These are phyloP conservation scores for Fomitopsis pinicola DNA, from an alignment of 1,284 basidiomycete genomes.

Conservation along the genomic window DNA sequence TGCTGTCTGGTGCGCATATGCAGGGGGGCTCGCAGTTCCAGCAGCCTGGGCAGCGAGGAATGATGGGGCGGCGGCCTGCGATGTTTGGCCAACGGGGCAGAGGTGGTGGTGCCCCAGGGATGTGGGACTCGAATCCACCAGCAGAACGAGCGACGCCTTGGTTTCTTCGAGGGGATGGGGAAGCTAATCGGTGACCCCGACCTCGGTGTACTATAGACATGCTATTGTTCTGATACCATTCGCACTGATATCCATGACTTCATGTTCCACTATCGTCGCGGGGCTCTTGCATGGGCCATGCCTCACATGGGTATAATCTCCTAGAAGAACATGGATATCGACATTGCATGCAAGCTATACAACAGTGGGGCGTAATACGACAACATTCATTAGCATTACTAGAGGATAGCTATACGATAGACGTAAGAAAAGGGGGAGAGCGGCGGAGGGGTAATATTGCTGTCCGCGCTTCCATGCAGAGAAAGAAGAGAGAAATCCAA, in stretches of 20 bases:
- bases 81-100: conserved; percentile 29
- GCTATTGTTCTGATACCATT: neutral
- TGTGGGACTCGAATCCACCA: conserved; percentile 15
- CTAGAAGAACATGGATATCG: neutral
- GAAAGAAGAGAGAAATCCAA: neutral
- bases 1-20: conserved; percentile 1
- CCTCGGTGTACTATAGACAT: neutral
- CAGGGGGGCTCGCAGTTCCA: conserved; percentile 15
- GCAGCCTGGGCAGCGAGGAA: conserved; percentile 26
- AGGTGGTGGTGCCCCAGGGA: conserved; percentile 15
- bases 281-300: no score
- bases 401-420: neutral
- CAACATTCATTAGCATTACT: neutral
- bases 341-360: conserved; percentile 1
- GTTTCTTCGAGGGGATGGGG: conserved; percentile 7
- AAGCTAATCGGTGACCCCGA: conserved; percentile 8
- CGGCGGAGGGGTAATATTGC: neutral
- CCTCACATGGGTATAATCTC: neutral
- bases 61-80: conserved; percentile 24
- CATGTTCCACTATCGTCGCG: neutral
- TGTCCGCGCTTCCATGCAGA: neutral
- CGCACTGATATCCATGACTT: neutral
- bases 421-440: neutral
- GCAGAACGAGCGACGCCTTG: conserved; percentile 12
- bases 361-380: neutral